Base-by-base conservation (phyloP, 2,329 filamentous ascomycete genomes). In the Trichocomaceae sp. region DNA sequence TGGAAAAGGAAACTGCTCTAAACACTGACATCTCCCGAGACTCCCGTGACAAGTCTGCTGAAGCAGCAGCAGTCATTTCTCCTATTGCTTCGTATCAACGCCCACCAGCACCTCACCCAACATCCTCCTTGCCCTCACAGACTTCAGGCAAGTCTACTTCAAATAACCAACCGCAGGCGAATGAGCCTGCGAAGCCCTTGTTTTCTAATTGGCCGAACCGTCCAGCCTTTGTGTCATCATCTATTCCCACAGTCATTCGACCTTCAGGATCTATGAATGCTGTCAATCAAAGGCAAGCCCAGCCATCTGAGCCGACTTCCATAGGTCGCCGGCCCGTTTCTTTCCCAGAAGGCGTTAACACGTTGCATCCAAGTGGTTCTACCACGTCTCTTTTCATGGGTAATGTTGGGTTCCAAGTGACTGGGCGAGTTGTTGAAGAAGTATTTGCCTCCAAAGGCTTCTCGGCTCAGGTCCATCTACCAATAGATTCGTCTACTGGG, bases 391-490 rank as follows among this genome's bases (percentile, higher is more conserved):
- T 75, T 26, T 74, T 75, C 52, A 66, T 75, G 49, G 70, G 72
- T 3, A 73, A 73, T 54, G 59, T 74, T n/a, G 68, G 69, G 9
- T 68, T 65, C 53, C 63, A 65, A n/a, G 71, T 71, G 17, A 69
- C 65, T 20, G 66, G 69, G 49, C 63, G 61, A 45, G 68, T 65
- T 49, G 65, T 75, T 19, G 59, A 60, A 52, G 64, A 70, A 55
- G 68, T 72, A 8, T 71, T 75, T 57, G 63, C 65, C 39, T 66
- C 68, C 2, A 66, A 68, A 50, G 69, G 70, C 0, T 73, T 72
- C 47, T 54, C 70, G 23, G 69, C 68, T 20, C 58, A 65, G 15
- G 69, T 72, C 15, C 60, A 68, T 47, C 61, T 75, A 39, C 66
- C 70, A 1, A 58, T 63, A 35, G 71, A 72, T 55, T 59, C 62